A percentile compares a stretch with the other conserved stretches of the same genome.
Conservation (phyloP, 208 protist species). For the Leishmania arabica region DNA sequence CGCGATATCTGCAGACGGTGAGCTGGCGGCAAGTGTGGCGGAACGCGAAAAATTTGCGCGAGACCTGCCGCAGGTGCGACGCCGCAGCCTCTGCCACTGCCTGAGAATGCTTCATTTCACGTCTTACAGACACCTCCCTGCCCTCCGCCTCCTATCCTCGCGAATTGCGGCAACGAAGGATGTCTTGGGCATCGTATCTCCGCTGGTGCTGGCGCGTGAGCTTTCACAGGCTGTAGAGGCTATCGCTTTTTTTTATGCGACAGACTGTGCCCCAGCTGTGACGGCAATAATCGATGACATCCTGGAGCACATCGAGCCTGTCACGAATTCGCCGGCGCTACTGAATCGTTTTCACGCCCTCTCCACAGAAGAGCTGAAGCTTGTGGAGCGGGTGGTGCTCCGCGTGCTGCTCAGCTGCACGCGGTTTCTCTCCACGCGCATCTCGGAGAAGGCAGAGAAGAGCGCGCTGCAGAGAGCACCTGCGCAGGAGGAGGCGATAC, state of each 20-base stretch:
- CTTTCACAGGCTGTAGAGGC: conserved; percentile 25
- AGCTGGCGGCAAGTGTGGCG: background rate
- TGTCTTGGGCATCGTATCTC: background rate
- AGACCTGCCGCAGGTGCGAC: conserved; percentile 35
- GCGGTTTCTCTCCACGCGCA: conserved; percentile 15
- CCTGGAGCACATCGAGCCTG: background rate
- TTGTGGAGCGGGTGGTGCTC: conserved; percentile 19
- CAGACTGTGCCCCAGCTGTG: conserved; percentile 22
- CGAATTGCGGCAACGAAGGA: conserved; percentile 25
- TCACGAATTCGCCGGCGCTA: background rate
- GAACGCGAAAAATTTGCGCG: background rate
- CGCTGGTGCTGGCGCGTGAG: background rate
- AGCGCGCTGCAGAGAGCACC: background rate
- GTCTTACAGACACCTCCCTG: conserved; percentile 59
- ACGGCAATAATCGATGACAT: conserved; percentile 20
- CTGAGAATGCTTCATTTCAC: conserved; percentile 45
- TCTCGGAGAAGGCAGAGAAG: background rate
- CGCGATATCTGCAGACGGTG: background rate
- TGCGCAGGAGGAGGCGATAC: conserved; percentile 2
- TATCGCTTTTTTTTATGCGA: conserved; percentile 29
- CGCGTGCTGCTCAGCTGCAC: conserved; percentile 24
- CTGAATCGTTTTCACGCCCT: background rate
- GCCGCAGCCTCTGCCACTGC: conserved; percentile 38
- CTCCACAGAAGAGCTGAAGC: conserved; percentile 1
- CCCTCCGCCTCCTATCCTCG: conserved; percentile 43